A percentile compares a stretch with the other conserved stretches of the same genome.
phyloP scores from a whole-genome alignment of 2,329 filamentous ascomycete genomes.

The Nemania sp. region DNA sequence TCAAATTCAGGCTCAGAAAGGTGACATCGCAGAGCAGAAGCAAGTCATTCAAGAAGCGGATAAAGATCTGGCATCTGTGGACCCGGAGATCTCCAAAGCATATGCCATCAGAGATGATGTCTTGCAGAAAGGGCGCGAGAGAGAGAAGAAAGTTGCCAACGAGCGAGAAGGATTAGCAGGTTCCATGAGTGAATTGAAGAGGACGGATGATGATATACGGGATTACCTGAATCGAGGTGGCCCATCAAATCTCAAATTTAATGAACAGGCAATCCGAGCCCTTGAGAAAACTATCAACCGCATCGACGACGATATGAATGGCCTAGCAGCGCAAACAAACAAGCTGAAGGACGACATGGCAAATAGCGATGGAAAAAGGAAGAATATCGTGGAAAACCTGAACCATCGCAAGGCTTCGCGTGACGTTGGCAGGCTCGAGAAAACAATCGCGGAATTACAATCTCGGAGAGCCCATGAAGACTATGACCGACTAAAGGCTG shows the following conservation, averaged over 20 bases:
- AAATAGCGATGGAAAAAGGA: slow-evolving; percentile 80
- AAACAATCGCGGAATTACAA: slow-evolving; percentile 75
- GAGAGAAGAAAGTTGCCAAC: slow-evolving; percentile 71
- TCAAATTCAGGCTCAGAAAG: slow-evolving; percentile 74
- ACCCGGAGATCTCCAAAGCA: slow-evolving; percentile 75
- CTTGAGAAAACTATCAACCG: slow-evolving; percentile 68
- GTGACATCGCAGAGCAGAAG: slow-evolving; percentile 68
- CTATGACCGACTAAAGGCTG: slow-evolving; percentile 70
- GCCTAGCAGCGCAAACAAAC: slow-evolving; percentile 72
- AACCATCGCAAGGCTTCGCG: slow-evolving; percentile 77
- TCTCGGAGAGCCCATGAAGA: slow-evolving; percentile 81
- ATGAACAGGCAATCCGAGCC: slow-evolving; percentile 67
- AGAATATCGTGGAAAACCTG: slow-evolving; percentile 86
- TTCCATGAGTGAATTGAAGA: slow-evolving; percentile 75
- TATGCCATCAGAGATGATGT: slow-evolving; percentile 78
- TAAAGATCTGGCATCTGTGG: slow-evolving; percentile 71
- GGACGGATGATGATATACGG: slow-evolving; percentile 76
- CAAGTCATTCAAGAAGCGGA: slow-evolving; percentile 72
- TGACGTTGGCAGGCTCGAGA: slow-evolving; percentile 66
- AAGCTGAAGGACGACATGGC: slow-evolving; percentile 75
- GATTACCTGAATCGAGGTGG: slow-evolving; percentile 79
- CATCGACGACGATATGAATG: slow-evolving; percentile 68
- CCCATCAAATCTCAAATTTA: slow-evolving; percentile 68
- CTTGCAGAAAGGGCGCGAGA: slow-evolving; percentile 68
- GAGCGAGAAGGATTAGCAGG: slow-evolving; percentile 72